Conservation (phyloP, 805 yeast species). For the Henningerozyma blattae region DNA sequence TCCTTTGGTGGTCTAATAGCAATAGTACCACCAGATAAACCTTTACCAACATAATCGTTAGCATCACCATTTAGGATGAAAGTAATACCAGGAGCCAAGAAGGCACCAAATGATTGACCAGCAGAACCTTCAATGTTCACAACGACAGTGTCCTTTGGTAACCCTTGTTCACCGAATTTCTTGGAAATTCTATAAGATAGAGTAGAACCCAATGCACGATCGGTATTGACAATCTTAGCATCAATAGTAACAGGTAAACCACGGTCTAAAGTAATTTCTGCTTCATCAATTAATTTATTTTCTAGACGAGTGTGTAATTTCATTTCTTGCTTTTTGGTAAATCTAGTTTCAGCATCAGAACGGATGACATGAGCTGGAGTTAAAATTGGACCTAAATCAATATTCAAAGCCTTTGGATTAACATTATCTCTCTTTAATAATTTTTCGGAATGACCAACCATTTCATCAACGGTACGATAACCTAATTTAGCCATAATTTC, state of each 20-base stretch:
- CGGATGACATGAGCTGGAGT: constrained; percentile 95
- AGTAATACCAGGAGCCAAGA: constrained; percentile 91
- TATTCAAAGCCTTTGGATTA: constrained; percentile 79
- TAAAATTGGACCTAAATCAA: constrained; percentile 84
- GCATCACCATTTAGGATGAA: constrained; percentile 95
- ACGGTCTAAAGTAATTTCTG: constrained; percentile 87
- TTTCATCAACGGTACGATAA: constrained; percentile 89
- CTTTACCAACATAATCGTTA: constrained; percentile 96
- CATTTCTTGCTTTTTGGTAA: constrained; percentile 89
- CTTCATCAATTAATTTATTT: constrained; percentile 90
- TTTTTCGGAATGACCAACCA: constrained; percentile 96
- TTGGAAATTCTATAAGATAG: constrained; percentile 89
- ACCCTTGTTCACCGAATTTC: constrained; percentile 81
- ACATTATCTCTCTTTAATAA: constrained; percentile 77
- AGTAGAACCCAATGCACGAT: constrained; percentile 92
- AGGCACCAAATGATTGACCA: constrained; percentile 98
- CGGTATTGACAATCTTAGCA: constrained; percentile 89
- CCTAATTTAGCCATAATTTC: constrained; percentile 90
- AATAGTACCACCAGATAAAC: constrained; percentile 89
- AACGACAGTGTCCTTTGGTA: constrained; percentile 93
- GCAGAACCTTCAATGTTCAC: constrained; percentile 89
- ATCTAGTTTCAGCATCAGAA: constrained; percentile 92
- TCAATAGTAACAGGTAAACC: constrained; percentile 95
- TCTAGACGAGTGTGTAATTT: constrained; percentile 85
- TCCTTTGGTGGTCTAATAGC: constrained; percentile 84